These are phyloP conservation scores for Aspergillus calidoustus DNA, from an alignment of 2,329 filamentous ascomycete genomes.

Conservation along the genomic window DNA sequence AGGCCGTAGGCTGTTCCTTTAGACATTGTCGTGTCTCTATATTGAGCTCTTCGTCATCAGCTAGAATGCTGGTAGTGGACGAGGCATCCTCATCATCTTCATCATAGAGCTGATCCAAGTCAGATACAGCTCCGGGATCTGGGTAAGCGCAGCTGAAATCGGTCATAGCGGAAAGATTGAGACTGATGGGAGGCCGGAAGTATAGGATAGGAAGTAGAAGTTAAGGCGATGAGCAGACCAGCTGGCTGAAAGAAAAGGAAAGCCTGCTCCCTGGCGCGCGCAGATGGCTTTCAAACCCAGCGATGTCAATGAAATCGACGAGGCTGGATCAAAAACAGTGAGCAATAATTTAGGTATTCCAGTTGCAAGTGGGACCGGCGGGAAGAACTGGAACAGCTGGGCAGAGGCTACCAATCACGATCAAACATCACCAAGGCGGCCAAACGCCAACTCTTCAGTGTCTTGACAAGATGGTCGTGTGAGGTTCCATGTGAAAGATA, in stretches of 20 bases:
- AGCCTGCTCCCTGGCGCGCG: conserved; percentile 10
- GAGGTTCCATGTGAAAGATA: background rate
- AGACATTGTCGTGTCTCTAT: conserved; percentile 2
- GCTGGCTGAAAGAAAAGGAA: background rate
- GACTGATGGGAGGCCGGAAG: background rate
- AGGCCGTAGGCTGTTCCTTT: conserved; percentile 14
- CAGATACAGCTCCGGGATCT: conserved; percentile 29
- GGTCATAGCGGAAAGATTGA: conserved; percentile 29
- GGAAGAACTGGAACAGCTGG: too few relatives aligned
- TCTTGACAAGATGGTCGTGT: background rate
- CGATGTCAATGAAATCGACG: conserved; percentile 16
- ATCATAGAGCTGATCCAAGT: conserved; percentile 32
- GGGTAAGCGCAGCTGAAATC: conserved; percentile 29
- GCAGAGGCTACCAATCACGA: conserved; percentile 21
- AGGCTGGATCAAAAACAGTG: conserved; percentile 20
- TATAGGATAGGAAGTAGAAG: background rate
- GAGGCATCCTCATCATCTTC: conserved; percentile 38
- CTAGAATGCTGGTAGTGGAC: conserved; percentile 32
- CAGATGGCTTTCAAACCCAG: conserved; percentile 7
- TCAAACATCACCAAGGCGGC: conserved; percentile 8
- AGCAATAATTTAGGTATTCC: background rate
- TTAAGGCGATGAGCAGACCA: conserved; percentile 3
- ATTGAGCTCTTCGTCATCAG: conserved; percentile 21
- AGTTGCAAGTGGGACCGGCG: conserved; percentile 6
- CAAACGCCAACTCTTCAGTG: conserved; percentile 2